These are phyloP conservation scores for Lachnellula hyalina DNA, from an alignment of 2,329 filamentous ascomycete species.

Conservation along the genomic window DNA sequence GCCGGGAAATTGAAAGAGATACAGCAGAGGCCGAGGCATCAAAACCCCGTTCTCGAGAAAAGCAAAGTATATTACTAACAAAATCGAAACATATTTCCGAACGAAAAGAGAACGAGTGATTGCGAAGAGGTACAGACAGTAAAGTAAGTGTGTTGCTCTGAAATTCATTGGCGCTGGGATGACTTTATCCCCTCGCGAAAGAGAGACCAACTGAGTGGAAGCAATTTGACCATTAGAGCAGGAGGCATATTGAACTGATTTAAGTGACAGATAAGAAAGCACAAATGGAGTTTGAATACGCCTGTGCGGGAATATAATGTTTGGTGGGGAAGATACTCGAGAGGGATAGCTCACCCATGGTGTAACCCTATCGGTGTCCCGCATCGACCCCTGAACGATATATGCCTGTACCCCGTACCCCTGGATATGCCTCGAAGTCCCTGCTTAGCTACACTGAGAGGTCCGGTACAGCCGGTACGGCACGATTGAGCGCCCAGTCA, in stretches of 20 bases:
- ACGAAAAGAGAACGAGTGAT: no score
- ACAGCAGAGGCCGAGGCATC: background rate
- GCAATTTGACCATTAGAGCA: background rate
- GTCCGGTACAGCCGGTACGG: no score
- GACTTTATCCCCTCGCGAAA: background rate
- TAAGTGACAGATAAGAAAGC: no score
- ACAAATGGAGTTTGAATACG: no score
- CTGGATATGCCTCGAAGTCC: no score
- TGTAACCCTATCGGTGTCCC: background rate
- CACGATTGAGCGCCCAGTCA: no score
- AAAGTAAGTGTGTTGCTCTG: background rate
- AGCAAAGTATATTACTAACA: no score
- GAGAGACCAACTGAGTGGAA: background rate
- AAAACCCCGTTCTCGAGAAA: background rate
- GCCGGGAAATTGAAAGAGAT: background rate
- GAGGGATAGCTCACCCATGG: no score
- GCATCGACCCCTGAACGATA: background rate
- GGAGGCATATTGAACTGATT: background rate
- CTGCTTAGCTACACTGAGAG: no score
- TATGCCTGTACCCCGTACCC: background rate
- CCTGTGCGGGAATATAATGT: no score
- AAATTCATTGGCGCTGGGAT: background rate
- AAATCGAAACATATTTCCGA: no score
- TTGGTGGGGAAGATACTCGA: no score
- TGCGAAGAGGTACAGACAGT: background rate